Evolutionary conservation across 2,329 filamentous ascomycete species (phyloP), one percentile per base, ranked within the genome.

Genomic region (Chaetomium sp.): DNA sequence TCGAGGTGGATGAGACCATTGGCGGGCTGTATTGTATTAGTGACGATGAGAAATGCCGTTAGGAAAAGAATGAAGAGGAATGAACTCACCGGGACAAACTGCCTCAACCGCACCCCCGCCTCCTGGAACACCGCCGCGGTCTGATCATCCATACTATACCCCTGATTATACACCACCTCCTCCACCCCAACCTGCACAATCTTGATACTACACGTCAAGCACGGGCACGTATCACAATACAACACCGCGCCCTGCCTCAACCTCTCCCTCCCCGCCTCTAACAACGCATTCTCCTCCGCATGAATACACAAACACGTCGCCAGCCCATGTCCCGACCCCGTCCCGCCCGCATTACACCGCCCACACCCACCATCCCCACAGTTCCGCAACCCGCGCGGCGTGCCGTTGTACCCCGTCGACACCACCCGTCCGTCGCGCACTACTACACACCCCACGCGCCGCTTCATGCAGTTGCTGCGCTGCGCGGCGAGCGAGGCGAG

Each of bases 381-480:
- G 73, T 99, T 99, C 54, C 76, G 82, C 65, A 96, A 77, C 44
- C 91, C 87, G 27, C 92, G 80, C 9, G 94, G 91, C n/a, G 94
- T 97, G 59, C 94, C 94, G 71, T 99, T 99, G 75, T 99, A 99
- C 19, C 94, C 94, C 0, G 94, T 99, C 68, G 87, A 90, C 63
- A 97, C 89, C 60, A 99, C 94, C 63, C 91, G 83, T 66, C 85
- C 86, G 67, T 91, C 86, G 60, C 87, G 80, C 37, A 97, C 91
- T 8, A 99, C 79, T 6, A 97, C 94, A 72, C 91, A 96, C 6
- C 94, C 94, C 1, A 99, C 94, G 61, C 92, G 85, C 35, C 94
- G 82, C 74, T 97, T 96, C 94, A 99, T 99, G 76, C 94, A 99
- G 72, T 99, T 99, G 68, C 86, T 90, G 61, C 94, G 82, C 64